phyloP scores from a whole-genome alignment of 345 rosid species.

The Populus pruinosa region DNA sequence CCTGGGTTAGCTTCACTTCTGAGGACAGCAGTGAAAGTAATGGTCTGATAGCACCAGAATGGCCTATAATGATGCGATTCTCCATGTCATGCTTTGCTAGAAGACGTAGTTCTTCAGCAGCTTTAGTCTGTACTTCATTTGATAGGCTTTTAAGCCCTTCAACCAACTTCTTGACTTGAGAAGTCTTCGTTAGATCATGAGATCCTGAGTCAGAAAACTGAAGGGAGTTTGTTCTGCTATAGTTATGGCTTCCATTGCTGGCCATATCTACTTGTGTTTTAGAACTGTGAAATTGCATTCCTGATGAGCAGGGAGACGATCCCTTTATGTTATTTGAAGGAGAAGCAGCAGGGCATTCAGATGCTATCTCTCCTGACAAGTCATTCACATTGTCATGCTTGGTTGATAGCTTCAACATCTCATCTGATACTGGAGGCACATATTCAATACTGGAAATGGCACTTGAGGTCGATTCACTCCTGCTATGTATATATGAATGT shows the following conservation, averaged over 20 bases:
- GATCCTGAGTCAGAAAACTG: constrained; percentile 34
- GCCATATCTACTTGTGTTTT: constrained; percentile 32
- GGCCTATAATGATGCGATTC: constrained; percentile 67
- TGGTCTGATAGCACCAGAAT: constrained; percentile 58
- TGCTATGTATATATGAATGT: constrained; percentile 64
- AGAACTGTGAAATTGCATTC: constrained; percentile 27
- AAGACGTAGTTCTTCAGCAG: constrained; percentile 78
- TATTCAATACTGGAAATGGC: constrained; percentile 65
- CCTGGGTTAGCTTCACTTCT: constrained; percentile 62
- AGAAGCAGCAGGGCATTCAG: constrained; percentile 23
- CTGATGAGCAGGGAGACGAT: constrained; percentile 39
- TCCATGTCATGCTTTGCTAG: constrained; percentile 67
- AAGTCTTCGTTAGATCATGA: constrained; percentile 43
- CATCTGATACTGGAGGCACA: constrained; percentile 42
- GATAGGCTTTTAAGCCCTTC: constrained; percentile 64
- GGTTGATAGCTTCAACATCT: constrained; percentile 22
- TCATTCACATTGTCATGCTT: constrained; percentile 27
- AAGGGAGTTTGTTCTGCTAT: constrained; percentile 23
- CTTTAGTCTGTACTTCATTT: constrained; percentile 46
- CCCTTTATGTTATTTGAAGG: constrained; percentile 37
- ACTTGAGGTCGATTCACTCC: constrained; percentile 78
- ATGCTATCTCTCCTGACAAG: constrained; percentile 33
- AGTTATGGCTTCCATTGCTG: constrained; percentile 30
- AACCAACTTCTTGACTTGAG: constrained; percentile 51
- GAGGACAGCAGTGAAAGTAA: constrained; percentile 71